Evolutionary conservation across 768 basidiomycete species (phyloP).

Genomic region (Neoboletus brunneissimus): DNA sequence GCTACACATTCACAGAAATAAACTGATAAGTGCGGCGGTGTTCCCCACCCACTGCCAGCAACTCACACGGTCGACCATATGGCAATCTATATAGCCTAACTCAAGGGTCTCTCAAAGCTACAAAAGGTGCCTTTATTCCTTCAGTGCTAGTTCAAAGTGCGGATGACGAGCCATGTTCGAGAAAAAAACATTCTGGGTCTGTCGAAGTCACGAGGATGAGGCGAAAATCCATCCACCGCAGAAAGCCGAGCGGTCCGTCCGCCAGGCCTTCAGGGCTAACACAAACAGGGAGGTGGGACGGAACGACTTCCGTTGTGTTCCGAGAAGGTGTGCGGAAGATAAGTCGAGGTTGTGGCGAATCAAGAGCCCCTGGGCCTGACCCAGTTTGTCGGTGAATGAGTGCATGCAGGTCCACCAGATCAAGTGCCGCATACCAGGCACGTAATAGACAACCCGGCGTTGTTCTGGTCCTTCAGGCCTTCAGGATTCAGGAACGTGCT

Average conservation of each 20-base stretch:
- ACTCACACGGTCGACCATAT: neutral
- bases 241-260: neutral
- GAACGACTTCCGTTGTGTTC: neutral
- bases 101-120: neutral
- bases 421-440: neutral
- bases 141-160: neutral
- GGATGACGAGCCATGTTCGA: neutral
- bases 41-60: neutral
- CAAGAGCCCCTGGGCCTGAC: neutral
- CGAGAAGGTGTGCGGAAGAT: too few relatives aligned
- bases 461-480: neutral
- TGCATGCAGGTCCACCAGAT: neutral
- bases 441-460: neutral
- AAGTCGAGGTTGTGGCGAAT: neutral
- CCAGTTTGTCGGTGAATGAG: neutral
- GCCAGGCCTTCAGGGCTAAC: neutral
- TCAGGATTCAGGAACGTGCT: neutral
- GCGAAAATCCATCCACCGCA: too few relatives aligned
- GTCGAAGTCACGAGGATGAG: neutral
- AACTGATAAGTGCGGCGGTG: neutral
- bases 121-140: neutral
- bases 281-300: neutral
- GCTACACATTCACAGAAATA: neutral
- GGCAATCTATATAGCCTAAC: too few relatives aligned
- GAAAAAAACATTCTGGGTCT: neutral